These are phyloP conservation scores for Adansonia digitata DNA, from an alignment of 345 rosid species.

Conservation along the genomic window DNA sequence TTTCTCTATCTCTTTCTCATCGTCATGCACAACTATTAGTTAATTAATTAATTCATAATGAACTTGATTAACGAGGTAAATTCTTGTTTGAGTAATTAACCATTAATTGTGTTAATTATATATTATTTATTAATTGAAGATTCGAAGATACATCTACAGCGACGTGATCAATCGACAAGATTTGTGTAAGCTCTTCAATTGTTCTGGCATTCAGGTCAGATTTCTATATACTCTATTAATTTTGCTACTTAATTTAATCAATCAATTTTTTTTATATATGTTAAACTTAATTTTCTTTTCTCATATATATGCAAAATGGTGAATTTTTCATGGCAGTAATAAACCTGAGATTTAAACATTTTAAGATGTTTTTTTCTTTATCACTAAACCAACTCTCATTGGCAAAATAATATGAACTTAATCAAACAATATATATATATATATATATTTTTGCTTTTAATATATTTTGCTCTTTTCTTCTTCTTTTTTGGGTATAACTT, in stretches of 20 bases:
- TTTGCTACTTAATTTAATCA: background rate
- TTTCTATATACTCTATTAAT: background rate
- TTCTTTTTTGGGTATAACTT: too few species aligned
- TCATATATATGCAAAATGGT: background rate
- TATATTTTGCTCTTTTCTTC: too few species aligned
- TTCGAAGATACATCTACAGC: constrained; percentile 31
- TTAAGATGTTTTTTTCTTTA: too few species aligned
- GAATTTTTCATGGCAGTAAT: background rate
- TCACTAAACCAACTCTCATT: too few species aligned
- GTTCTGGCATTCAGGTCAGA: constrained; percentile 30
- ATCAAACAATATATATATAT: too few species aligned
- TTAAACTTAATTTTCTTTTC: background rate
- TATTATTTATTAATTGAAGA: constrained; percentile 16
- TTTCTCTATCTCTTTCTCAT: background rate
- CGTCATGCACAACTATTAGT: background rate
- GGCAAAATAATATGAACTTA: too few species aligned
- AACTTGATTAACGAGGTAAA: background rate
- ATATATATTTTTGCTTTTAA: too few species aligned
- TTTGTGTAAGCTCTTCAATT: constrained; percentile 29
- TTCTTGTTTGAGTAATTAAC: background rate
- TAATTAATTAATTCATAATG: background rate
- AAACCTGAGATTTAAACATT: too few species aligned
- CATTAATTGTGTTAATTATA: background rate
- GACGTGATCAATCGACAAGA: constrained; percentile 32
- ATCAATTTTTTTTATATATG: background rate